Percentiles rank a stretch among this genome's conserved stretches.
Conservation (phyloP, 345 rosid genomes). For the Pistacia vera region DNA sequence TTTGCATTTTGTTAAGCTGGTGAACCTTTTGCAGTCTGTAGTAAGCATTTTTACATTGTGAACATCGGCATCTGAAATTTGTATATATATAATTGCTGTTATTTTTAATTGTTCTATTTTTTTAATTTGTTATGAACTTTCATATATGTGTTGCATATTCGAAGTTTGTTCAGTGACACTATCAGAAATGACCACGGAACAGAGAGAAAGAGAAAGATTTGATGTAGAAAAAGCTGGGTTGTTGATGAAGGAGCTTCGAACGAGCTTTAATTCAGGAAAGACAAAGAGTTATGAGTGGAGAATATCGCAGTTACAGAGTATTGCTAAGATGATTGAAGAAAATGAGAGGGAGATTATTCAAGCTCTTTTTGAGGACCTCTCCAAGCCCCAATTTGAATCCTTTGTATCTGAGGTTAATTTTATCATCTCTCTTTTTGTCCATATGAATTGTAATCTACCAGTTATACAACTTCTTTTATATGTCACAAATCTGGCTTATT, state of each 20-base stretch:
- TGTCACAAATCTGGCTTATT: not conserved
- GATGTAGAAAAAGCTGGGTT: constrained; percentile 43
- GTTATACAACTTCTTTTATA: not conserved
- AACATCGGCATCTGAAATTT: too few relatives aligned
- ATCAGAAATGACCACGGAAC: constrained; percentile 20
- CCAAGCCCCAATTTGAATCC: constrained; percentile 68
- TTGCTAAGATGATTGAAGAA: constrained; percentile 66
- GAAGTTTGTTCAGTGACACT: constrained; percentile 24
- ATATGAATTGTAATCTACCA: not conserved
- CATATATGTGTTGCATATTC: not conserved
- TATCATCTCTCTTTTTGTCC: not conserved
- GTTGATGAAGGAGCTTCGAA: constrained; percentile 51
- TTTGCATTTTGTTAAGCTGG: too few relatives aligned
- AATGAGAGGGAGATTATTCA: constrained; percentile 54
- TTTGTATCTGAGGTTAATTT: constrained; percentile 61
- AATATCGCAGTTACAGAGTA: constrained; percentile 57
- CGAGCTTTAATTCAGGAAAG: constrained; percentile 54
- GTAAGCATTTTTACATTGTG: too few relatives aligned
- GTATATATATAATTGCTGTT: not conserved
- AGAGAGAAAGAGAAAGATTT: constrained; percentile 35
- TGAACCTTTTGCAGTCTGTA: too few relatives aligned
- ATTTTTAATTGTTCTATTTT: not conserved
- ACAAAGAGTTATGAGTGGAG: constrained; percentile 87
- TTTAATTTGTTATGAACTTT: not conserved
- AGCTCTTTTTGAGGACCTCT: constrained; percentile 71